Evolutionary conservation across 1,284 basidiomycete genomes (phyloP).

Genomic region (Leccinum pachyderme): DNA sequence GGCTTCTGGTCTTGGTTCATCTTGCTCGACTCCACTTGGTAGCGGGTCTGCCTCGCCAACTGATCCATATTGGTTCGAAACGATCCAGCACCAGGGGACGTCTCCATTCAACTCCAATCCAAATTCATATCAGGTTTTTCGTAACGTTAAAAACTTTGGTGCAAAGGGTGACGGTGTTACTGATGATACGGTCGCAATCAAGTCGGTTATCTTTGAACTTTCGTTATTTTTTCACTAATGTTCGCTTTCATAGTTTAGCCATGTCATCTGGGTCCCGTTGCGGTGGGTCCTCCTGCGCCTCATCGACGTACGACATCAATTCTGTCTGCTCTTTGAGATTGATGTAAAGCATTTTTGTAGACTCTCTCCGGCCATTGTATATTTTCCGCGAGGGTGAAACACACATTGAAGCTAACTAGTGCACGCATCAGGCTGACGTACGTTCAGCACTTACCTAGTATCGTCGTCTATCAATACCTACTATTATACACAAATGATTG

Average conservation of each 20-base stretch:
- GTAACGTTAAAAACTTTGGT: conserved; percentile 33
- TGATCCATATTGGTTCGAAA: conserved; percentile 60
- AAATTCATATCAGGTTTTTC: conserved; percentile 62
- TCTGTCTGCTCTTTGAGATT: background rate
- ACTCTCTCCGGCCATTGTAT: conserved; percentile 29
- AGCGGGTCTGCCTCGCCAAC: conserved; percentile 16
- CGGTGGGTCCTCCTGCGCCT: conserved; percentile 11
- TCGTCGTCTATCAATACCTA: conserved; percentile 47
- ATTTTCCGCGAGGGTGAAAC: conserved; percentile 28
- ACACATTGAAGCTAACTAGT: background rate
- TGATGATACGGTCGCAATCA: conserved; percentile 32
- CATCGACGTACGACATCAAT: conserved; percentile 22
- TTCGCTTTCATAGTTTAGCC: conserved; percentile 18
- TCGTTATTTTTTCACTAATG: background rate
- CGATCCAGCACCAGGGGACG: conserved; percentile 53
- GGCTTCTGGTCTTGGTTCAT: conserved; percentile 24
- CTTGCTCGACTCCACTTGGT: conserved; percentile 18
- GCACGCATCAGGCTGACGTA: conserved; percentile 1
- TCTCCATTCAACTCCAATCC: conserved; percentile 59
- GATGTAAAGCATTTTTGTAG: conserved; percentile 11
- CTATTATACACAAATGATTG: conserved; percentile 52
- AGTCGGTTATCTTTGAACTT: conserved; percentile 10
- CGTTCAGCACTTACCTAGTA: conserved; percentile 43
- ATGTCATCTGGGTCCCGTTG: conserved; percentile 29
- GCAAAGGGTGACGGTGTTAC: conserved; percentile 31